A percentile compares a stretch with the other conserved stretches of the same genome.
These are phyloP conservation scores for Coix lacrymajobi DNA, from an alignment of 176 grass and related monocot genomes.

Conservation along the genomic window DNA sequence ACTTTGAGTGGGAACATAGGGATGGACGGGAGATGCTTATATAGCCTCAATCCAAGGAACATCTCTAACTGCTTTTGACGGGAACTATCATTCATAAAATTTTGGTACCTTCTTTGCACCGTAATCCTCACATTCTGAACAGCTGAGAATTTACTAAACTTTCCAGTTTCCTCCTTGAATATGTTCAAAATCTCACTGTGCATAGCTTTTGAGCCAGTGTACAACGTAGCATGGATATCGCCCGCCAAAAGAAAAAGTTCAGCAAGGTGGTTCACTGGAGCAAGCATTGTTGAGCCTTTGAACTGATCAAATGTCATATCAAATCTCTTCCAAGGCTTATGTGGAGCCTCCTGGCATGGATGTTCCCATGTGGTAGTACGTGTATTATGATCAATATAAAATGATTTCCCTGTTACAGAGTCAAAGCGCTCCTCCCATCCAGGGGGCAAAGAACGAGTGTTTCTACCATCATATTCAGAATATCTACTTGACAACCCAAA, in stretches of 20 bases:
- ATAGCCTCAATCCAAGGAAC: slow-evolving; percentile 97
- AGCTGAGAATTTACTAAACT: slow-evolving; percentile 86
- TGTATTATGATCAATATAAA: slow-evolving; percentile 95
- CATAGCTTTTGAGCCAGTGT: slow-evolving; percentile 99
- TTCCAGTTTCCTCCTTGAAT: slow-evolving; percentile 92
- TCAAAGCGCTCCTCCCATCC: slow-evolving; percentile 98
- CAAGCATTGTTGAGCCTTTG: slow-evolving; percentile 83
- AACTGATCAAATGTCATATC: slow-evolving; percentile 93
- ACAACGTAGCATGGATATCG: slow-evolving; percentile 98
- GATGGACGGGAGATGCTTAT: slow-evolving; percentile 90
- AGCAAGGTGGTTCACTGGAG: slow-evolving; percentile 82
- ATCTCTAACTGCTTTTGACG: slow-evolving; percentile 98
- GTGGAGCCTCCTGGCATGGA: slow-evolving; percentile 68
- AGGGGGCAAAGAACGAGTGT: slow-evolving; percentile 53
- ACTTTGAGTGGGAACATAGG: slow-evolving; percentile 88
- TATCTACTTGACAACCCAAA: slow-evolving; percentile 59
- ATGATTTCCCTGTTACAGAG: slow-evolving; percentile 84
- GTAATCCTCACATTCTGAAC: slow-evolving; percentile 98
- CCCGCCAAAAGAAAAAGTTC: slow-evolving; percentile 95
- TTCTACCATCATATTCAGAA: slow-evolving; percentile 53
- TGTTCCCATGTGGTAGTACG: slow-evolving; percentile 86
- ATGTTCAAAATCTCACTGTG: slow-evolving; percentile 98
- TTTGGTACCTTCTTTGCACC: slow-evolving; percentile 83
- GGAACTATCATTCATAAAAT: slow-evolving; percentile 80
- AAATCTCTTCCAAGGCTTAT: slow-evolving; percentile 96